phyloP scores from a whole-genome alignment of 2,329 filamentous ascomycete species.

The Pseudopyrenochaeta lycopersici region DNA sequence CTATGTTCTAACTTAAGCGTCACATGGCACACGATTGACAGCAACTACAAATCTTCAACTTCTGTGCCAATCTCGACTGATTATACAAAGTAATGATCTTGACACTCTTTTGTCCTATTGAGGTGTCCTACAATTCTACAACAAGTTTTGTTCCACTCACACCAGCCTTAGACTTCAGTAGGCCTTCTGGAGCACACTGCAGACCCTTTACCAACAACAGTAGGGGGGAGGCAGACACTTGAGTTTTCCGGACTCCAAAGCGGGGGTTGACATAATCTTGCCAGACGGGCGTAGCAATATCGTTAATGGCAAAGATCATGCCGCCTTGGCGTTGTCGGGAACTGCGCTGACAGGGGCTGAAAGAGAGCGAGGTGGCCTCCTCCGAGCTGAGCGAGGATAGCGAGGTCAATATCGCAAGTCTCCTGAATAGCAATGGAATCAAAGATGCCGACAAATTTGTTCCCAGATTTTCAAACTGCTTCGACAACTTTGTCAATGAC shows the following conservation, averaged over 20 bases:
- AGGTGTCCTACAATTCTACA: constrained; percentile 38
- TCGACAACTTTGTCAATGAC: constrained; percentile 49
- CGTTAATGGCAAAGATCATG: constrained; percentile 36
- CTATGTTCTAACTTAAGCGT: too few species aligned
- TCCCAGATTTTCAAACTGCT: constrained; percentile 42
- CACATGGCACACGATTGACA: too few species aligned
- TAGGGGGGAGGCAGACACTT: constrained; percentile 33
- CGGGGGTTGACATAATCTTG: constrained; percentile 33
- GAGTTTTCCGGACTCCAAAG: constrained; percentile 32
- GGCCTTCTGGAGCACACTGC: constrained; percentile 32
- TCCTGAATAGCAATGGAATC: constrained; percentile 42
- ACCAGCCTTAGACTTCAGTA: constrained; percentile 35
- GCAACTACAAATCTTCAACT: too few species aligned
- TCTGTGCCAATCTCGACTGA: too few species aligned
- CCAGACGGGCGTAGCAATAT: constrained; percentile 36
- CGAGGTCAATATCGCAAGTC: constrained; percentile 27
- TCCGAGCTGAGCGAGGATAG: constrained; percentile 36
- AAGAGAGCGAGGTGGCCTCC: constrained; percentile 48
- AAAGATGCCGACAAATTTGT: constrained; percentile 52
- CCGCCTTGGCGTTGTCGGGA: constrained; percentile 44
- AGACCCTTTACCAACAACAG: constrained; percentile 39
- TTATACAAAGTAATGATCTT: too few species aligned
- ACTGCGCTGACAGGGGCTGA: constrained; percentile 47
- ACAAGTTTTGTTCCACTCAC: constrained; percentile 54
- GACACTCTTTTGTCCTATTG: too few species aligned